These are phyloP conservation scores for Neofusicoccum kwambonambiense DNA, from an alignment of 2,329 filamentous ascomycete species.

Conservation along the genomic window DNA sequence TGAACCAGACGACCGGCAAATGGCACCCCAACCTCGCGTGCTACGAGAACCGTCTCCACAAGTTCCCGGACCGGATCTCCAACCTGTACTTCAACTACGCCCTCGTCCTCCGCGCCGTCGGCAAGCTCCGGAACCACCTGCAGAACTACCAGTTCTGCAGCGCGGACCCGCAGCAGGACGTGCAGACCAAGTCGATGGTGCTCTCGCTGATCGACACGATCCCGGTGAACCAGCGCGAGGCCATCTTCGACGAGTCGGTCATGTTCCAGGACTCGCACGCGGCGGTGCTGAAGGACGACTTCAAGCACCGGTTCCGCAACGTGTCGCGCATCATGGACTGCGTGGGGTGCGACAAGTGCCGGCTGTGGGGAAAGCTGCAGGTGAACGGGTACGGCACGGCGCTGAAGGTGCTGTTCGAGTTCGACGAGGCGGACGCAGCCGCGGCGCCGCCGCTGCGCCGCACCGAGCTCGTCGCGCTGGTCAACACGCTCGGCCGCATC, in stretches of 20 bases:
- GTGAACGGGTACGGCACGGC: constrained; percentile 93
- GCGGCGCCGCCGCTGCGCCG: constrained; percentile 71
- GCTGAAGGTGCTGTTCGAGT: constrained; percentile 93
- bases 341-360: constrained; percentile 96
- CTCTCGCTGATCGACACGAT: constrained; percentile 71
- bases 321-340: constrained; percentile 98
- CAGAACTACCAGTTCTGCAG: constrained; percentile 87
- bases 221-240: constrained; percentile 53
- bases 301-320: constrained; percentile 95
- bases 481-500: constrained; percentile 90
- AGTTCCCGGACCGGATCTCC: constrained; percentile 84
- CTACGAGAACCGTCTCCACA: constrained; percentile 82
- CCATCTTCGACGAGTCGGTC: constrained; percentile 90
- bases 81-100: constrained; percentile 99
- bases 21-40: constrained; percentile 91
- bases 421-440: constrained; percentile 65
- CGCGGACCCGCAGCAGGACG: constrained; percentile 77
- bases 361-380: constrained; percentile 96
- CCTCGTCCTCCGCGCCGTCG: constrained; percentile 84
- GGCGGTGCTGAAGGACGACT: constrained; percentile 88
- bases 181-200: constrained; percentile 76
- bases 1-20: constrained; percentile 90
- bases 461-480: constrained; percentile 88
- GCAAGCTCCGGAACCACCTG: constrained; percentile 82
- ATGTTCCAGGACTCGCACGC: constrained; percentile 77